Percentiles rank a stretch among this genome's conserved stretches.
Conservation (phyloP, 208 protist species). For the Leishmania gerbilli region DNA sequence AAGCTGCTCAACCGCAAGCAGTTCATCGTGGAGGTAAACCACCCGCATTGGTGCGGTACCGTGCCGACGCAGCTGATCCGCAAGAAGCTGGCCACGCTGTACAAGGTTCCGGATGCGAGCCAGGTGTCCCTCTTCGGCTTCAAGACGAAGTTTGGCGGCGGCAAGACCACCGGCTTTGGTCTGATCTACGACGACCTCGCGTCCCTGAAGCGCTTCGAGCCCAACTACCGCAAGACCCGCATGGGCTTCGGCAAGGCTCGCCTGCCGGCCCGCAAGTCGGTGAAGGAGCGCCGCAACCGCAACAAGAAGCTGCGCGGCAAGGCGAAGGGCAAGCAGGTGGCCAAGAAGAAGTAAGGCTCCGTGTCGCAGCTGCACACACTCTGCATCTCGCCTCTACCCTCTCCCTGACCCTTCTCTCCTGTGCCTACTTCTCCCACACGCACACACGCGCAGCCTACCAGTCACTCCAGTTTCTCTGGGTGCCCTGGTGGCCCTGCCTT, state of each 20-base stretch:
- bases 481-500: background rate
- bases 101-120: slow-evolving; percentile 97
- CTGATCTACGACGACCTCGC: slow-evolving; percentile 99
- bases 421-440: background rate
- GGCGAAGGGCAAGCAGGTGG: slow-evolving; percentile 94
- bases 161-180: slow-evolving; percentile 98
- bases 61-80: slow-evolving; percentile 95
- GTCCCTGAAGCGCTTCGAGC: slow-evolving; percentile 96
- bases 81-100: slow-evolving; percentile 96
- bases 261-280: slow-evolving; percentile 95
- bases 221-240: slow-evolving; percentile 97
- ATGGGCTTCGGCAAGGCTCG: slow-evolving; percentile 92
- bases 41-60: slow-evolving; percentile 88
- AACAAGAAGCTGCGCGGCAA: slow-evolving; percentile 98
- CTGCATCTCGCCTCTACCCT: background rate
- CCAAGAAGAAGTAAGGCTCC: slow-evolving; percentile 92
- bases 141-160: slow-evolving; percentile 99
- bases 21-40: slow-evolving; percentile 96
- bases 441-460: background rate
- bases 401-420: background rate
- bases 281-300: slow-evolving; percentile 99
- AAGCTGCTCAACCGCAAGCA: slow-evolving; percentile 99
- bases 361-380: background rate
- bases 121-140: slow-evolving; percentile 98
- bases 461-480: background rate